phyloP scores from a whole-genome alignment of 352 stramenopile genomes.

The Phytophthora chlamydospora region DNA sequence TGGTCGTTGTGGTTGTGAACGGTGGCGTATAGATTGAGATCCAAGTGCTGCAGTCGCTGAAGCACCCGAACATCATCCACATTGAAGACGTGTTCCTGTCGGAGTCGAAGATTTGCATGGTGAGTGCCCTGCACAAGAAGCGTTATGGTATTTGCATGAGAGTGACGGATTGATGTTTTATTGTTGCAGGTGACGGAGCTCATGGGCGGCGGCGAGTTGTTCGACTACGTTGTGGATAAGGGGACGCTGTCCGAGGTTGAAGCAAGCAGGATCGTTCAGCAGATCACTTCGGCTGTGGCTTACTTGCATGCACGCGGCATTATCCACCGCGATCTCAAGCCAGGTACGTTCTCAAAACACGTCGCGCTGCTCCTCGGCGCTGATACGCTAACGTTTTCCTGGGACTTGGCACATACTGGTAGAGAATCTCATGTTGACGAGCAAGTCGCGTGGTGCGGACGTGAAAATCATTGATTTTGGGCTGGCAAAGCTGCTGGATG shows the following conservation, averaged over 20 bases:
- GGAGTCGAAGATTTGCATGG: constrained; percentile 88
- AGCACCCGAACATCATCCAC: constrained; percentile 91
- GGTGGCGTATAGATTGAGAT: constrained; percentile 68
- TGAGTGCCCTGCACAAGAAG: constrained; percentile 20
- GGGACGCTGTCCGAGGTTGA: constrained; percentile 89
- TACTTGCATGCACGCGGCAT: constrained; percentile 91
- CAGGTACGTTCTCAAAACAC: constrained; percentile 41
- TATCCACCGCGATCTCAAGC: constrained; percentile 91
- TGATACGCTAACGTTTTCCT: no score
- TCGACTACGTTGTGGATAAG: constrained; percentile 92
- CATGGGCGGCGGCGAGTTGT: constrained; percentile 88
- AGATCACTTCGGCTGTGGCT: constrained; percentile 90
- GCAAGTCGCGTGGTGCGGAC: constrained; percentile 72
- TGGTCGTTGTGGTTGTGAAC: background rate
- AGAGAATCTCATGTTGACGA: constrained; percentile 89
- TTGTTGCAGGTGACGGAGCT: constrained; percentile 83
- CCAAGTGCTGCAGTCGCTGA: constrained; percentile 90
- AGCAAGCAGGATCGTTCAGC: constrained; percentile 85
- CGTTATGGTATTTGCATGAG: background rate
- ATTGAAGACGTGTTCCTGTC: constrained; percentile 89
- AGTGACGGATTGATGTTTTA: constrained; percentile 9
- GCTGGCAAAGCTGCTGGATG: constrained; percentile 93
- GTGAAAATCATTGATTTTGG: constrained; percentile 99
- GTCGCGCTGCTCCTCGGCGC: no score
- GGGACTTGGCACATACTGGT: background rate